Conservation (phyloP, 257 asterid species). For the Parsonsia alboflavescens region DNA sequence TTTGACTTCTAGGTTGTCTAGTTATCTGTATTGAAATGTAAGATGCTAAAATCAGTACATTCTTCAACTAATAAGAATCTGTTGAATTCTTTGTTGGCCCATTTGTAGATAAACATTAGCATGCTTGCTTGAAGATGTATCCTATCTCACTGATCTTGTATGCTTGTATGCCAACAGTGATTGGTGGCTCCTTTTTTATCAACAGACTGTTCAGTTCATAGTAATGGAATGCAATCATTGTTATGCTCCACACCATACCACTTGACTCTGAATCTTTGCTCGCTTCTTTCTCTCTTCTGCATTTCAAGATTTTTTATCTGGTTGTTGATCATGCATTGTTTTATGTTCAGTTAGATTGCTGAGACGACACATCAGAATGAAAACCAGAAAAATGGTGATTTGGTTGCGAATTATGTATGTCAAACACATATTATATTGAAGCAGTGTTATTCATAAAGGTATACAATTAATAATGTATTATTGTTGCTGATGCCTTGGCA, state of each 20-base stretch:
- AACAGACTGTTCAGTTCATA: too few relatives aligned
- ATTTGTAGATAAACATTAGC: neutral
- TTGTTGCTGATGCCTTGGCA: neutral
- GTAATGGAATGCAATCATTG: neutral
- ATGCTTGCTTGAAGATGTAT: neutral
- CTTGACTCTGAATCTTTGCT: neutral
- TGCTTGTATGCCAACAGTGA: too few relatives aligned
- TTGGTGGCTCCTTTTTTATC: too few relatives aligned
- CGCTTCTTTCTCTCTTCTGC: neutral
- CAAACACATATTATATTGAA: neutral
- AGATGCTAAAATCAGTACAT: neutral
- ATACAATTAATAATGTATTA: neutral
- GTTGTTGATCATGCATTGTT: neutral
- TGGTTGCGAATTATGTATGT: constrained; percentile 4
- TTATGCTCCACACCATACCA: neutral
- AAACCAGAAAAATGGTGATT: neutral
- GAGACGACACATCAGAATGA: constrained; percentile 1
- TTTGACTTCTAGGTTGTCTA: neutral
- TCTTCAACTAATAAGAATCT: neutral
- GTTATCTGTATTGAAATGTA: neutral
- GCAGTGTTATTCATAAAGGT: neutral
- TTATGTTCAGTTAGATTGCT: constrained; percentile 11
- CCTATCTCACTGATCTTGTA: neutral
- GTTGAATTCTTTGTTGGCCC: neutral
- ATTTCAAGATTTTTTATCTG: neutral